A percentile compares a stretch with the other conserved stretches of the same genome.
phyloP scores from a whole-genome alignment of 2,329 filamentous ascomycete genomes.

The Colletotrichum tabaci region DNA sequence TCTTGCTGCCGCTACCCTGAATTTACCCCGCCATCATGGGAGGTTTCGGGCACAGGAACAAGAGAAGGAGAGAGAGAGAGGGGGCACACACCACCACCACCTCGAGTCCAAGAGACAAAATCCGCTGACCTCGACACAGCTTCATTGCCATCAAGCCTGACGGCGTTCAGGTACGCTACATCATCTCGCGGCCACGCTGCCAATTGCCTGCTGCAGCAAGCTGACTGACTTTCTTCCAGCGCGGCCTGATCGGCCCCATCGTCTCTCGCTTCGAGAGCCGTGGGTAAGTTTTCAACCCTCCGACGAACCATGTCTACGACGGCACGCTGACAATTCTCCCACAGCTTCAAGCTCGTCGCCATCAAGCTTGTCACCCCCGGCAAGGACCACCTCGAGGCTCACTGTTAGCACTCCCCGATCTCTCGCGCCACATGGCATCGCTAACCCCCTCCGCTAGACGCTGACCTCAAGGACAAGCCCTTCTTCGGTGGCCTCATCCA shows the following conservation, averaged over 20 bases:
- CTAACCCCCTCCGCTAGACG: conserved; percentile 67
- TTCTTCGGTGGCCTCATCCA: conserved; percentile 96
- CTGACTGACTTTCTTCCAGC: conserved; percentile 65
- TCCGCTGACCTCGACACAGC: conserved; percentile 63
- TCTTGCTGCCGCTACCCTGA: conserved; percentile 17
- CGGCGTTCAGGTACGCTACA: conserved; percentile 88
- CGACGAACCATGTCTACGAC: not conserved
- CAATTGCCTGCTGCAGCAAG: conserved; percentile 26
- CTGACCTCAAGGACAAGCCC: conserved; percentile 91
- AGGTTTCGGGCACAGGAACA: conserved; percentile 21
- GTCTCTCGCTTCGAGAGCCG: conserved; percentile 98
- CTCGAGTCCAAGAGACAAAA: conserved; percentile 19
- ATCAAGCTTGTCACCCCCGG: conserved; percentile 93
- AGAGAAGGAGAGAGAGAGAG: conserved; percentile 20
- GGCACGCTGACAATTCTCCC: conserved; percentile 23
- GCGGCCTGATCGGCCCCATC: conserved; percentile 98
- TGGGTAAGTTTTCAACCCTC: conserved; percentile 71
- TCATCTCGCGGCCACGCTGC: conserved; percentile 26
- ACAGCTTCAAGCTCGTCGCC: conserved; percentile 96
- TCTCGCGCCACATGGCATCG: conserved; percentile 36
- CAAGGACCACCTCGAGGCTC: conserved; percentile 97
- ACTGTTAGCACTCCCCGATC: conserved; percentile 73
- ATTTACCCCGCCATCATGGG: conserved; percentile 52
- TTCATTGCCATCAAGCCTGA: conserved; percentile 99
- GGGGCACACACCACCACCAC: conserved; percentile 31